phyloP scores from a whole-genome alignment of 1,139 yeast genomes.

The Kurtzmaniella quercitrusa region DNA sequence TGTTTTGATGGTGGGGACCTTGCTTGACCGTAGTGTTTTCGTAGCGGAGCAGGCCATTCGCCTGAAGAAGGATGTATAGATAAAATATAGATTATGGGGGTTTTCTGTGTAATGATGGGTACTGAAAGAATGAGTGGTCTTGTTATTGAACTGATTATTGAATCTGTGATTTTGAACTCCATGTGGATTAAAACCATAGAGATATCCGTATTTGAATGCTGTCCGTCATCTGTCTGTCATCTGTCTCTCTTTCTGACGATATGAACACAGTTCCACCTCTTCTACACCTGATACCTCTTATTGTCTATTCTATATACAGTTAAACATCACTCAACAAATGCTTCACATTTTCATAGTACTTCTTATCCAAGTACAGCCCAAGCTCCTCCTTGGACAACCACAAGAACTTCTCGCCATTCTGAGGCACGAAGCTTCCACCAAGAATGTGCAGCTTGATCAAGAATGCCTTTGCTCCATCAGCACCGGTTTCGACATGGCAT shows the following conservation, averaged over 20 bases:
- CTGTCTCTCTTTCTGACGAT: no score
- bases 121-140: no score
- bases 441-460: slow-evolving; percentile 84
- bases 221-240: no score
- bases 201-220: no score
- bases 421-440: slow-evolving; percentile 75
- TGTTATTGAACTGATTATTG: no score
- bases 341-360: slow-evolving; percentile 52
- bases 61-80: slow-evolving; percentile 58
- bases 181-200: no score
- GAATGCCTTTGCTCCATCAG: slow-evolving; percentile 44
- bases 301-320: slow-evolving; percentile 12
- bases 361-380: slow-evolving; percentile 44
- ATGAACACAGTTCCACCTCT: no score
- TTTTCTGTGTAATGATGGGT: no score
- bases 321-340: slow-evolving; percentile 50
- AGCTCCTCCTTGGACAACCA: slow-evolving; percentile 90
- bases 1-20: slow-evolving; percentile 85
- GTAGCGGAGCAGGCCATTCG: slow-evolving; percentile 80
- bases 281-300: no score
- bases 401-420: slow-evolving; percentile 41
- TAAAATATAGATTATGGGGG: neutral
- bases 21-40: slow-evolving; percentile 82
- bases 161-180: no score
- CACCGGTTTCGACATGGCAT: slow-evolving; percentile 52